Evolutionary conservation across 1,139 yeast species (phyloP).

Genomic region (Yamadazyma diddensiae): DNA sequence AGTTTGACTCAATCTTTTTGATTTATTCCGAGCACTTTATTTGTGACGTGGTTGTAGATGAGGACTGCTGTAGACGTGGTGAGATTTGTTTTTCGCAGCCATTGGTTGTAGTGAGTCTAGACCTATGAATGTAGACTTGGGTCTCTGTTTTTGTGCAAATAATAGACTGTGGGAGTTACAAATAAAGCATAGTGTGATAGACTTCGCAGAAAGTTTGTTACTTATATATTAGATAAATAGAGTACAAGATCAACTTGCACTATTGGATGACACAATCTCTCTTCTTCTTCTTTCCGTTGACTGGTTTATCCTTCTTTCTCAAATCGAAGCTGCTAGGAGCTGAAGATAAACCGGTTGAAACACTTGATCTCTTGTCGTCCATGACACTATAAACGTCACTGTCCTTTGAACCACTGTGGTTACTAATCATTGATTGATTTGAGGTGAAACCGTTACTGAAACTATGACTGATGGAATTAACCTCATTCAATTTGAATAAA

Average conservation of each 20-base stretch:
- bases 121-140: no score
- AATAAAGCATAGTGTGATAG: no score
- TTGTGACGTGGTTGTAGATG: no score
- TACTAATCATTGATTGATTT: neutral
- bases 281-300: slow-evolving; percentile 25
- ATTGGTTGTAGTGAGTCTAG: no score
- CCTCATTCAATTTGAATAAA: slow-evolving; percentile 12
- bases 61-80: no score
- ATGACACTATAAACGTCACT: slow-evolving; percentile 11
- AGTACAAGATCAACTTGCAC: slow-evolving; percentile 2
- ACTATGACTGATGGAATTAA: slow-evolving; percentile 4
- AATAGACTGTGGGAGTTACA: no score
- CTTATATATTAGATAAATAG: no score
- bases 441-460: neutral
- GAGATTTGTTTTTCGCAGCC: no score
- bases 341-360: slow-evolving; percentile 9
- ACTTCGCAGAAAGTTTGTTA: no score
- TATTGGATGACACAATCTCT: slow-evolving; percentile 30
- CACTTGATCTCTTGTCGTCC: slow-evolving; percentile 12
- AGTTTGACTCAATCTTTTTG: no score
- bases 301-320: slow-evolving; percentile 14
- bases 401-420: slow-evolving; percentile 2
- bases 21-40: no score
- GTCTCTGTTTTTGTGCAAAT: no score
- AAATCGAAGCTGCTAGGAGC: slow-evolving; percentile 3